Evolutionary conservation across 768 basidiomycete genomes (phyloP), one percentile per base, ranked within the genome.

Genomic region (Tylopilus cervinicoccineus): DNA sequence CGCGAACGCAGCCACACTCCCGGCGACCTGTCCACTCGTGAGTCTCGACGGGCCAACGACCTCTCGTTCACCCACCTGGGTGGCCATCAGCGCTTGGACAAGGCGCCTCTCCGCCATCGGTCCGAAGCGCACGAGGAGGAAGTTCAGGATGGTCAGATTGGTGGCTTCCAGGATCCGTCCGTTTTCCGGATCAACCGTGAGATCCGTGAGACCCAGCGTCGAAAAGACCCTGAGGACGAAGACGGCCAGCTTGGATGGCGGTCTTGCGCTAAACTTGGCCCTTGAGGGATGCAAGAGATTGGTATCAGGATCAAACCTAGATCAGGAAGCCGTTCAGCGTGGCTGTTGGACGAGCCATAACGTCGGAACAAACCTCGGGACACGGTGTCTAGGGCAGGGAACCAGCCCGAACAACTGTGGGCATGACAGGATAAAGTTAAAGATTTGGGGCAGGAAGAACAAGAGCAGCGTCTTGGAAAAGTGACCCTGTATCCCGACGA

Each of bases 381-480:
- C 78, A 43, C 96, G 81, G 70, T 99, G 96, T 41, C 96, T 75
- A 6, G 96, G 96, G 64, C 94, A 97, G 0, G 88, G 86, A 13
- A 99, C 89, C 16, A 99, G 69, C 1, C 91, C 90, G 61, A 98
- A 97, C 3, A 99, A 71, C 63, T 99, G 96, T 11, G 96, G 96
- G 57, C 86, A 89, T 12, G 93, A 95, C 32, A 97, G 74, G 42
- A 98, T 46, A 63, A 99, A 99, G 67, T 99, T 99, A 81, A 97
- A 93, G 53, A 96, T 87, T 65, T 99, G 96, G 5, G 96, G 96
- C 40, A 99, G 77, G 73, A 98, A 98, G 76, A 99, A 98, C 22
- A 98, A 72, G 48, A 97, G 77, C 9, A 99, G 73, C 0, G 96
- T 99, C 70, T 99, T 99, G 45, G 91, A 92, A 68, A 93, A 97